phyloP scores from a whole-genome alignment of 1,284 basidiomycete genomes.

The Austroboletus niveus region DNA sequence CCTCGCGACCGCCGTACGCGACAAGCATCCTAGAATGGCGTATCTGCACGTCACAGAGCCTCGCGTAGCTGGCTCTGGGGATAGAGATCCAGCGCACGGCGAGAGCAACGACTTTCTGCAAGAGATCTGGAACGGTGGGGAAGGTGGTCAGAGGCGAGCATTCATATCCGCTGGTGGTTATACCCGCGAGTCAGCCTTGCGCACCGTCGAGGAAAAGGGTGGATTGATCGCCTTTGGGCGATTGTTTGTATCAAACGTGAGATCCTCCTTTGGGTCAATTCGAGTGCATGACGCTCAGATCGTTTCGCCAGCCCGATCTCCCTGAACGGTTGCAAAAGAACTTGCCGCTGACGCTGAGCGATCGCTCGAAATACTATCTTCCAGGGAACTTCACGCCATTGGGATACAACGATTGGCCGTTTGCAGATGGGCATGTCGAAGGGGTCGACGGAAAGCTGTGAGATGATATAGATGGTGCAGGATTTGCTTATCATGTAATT shows the following conservation, averaged over 20 bases:
- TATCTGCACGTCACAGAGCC: conserved; percentile 60
- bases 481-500: no score
- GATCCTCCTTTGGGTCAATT: neutral
- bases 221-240: conserved; percentile 48
- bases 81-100: neutral
- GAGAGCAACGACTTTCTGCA: conserved; percentile 23
- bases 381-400: conserved; percentile 9
- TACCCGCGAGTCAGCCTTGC: conserved; percentile 18
- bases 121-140: conserved; percentile 33
- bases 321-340: conserved; percentile 28
- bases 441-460: neutral
- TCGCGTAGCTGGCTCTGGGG: conserved; percentile 12
- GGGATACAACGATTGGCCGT: conserved; percentile 32
- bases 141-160: conserved; percentile 14
- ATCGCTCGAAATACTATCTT: conserved; percentile 21
- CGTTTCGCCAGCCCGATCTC: conserved; percentile 41
- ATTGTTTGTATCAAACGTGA: conserved; percentile 24
- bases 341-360: conserved; percentile 15
- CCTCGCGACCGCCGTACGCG: conserved; percentile 35
- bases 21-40: conserved; percentile 40
- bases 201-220: conserved; percentile 22
- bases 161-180: conserved; percentile 47
- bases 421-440: conserved; percentile 1
- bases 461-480: no score
- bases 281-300: neutral